Conservation (phyloP, 805 yeast species). For the Torulaspora microellipsoides region DNA sequence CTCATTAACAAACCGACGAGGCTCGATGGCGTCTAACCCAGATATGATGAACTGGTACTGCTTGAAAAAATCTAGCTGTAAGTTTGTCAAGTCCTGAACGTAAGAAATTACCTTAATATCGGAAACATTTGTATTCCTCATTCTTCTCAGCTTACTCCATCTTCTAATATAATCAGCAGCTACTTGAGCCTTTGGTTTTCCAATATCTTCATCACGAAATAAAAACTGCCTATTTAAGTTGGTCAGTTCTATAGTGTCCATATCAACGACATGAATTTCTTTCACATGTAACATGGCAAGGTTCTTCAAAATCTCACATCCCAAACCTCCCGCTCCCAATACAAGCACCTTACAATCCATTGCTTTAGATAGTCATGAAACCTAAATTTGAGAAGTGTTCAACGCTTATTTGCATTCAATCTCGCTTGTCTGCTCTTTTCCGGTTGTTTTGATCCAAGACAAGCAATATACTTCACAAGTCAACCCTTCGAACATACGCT, state of each 20-base stretch:
- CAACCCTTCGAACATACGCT: no score
- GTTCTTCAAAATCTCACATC: constrained; percentile 84
- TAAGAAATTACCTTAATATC: constrained; percentile 51
- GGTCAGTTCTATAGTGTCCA: constrained; percentile 88
- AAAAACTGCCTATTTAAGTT: constrained; percentile 89
- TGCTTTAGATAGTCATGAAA: no score
- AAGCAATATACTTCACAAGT: no score
- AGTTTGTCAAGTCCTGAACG: constrained; percentile 61
- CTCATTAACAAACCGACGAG: constrained; percentile 84
- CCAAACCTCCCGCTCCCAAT: constrained; percentile 94
- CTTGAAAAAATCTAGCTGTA: constrained; percentile 55
- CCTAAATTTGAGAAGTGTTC: no score
- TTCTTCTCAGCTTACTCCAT: constrained; percentile 24
- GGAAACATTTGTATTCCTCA: constrained; percentile 19
- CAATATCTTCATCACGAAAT: constrained; percentile 76
- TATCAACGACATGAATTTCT: constrained; percentile 79
- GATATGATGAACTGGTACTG: constrained; percentile 73
- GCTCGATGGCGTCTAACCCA: constrained; percentile 86
- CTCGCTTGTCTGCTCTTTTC: no score
- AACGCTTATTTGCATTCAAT: no score
- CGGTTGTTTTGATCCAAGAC: no score
- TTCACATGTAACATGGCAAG: constrained; percentile 63
- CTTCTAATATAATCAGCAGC: constrained; percentile 59
- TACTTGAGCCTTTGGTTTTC: constrained; percentile 73
- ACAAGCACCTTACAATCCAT: constrained; percentile 49